Evolutionary conservation across 768 basidiomycete species (phyloP), one percentile per base, ranked within the genome.

Genomic region (Suillus placidus): DNA sequence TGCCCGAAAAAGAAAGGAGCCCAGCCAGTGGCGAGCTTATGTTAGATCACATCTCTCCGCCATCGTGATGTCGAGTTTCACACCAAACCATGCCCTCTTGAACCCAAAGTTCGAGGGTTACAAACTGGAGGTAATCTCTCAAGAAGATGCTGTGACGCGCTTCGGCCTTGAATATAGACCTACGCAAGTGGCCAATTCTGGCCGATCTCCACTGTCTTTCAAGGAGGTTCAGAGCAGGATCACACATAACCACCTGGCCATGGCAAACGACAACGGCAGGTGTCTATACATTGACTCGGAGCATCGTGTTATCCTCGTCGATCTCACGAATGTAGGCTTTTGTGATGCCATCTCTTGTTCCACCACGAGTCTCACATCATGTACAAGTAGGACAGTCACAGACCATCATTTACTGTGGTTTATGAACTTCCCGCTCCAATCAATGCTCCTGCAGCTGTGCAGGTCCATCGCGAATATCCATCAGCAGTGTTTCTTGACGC

Each of bases 71-170:
- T 45, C 79, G 51, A 71, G 69, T 61, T 87, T 88, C 69, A 72
- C 70, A n/a, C 76, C 82, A 12, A 78, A 83, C 7, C 84, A 85
- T 49, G 72, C 81, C 37, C 82, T 94, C 18, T 76, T 92, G 32
- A 94, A 95, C 70, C 87, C 92, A 2, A 91, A 90, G 69, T 95
- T 95, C 64, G 93, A 95, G 68, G 91, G 91, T 2, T 95, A 95
- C 75, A 92, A 85, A 69, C 82, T 95, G 34, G 83, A 88, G 67
- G 78, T 86, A 4, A 79, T 92, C 40, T 74, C 81, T 13, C 87
- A 88, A 68, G 85, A 88, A n/a, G 78, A 84, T 9, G 78, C 79
- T 10, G 81, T 91, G 6, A 76, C 77, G 23, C 81, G 85, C 32
- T 84, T 83, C 73, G 74, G 75, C 10, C 83, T 93, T 38, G 72